Conservation (phyloP, 169 alveolate genomes). For the Plasmodium cynomolgi region DNA sequence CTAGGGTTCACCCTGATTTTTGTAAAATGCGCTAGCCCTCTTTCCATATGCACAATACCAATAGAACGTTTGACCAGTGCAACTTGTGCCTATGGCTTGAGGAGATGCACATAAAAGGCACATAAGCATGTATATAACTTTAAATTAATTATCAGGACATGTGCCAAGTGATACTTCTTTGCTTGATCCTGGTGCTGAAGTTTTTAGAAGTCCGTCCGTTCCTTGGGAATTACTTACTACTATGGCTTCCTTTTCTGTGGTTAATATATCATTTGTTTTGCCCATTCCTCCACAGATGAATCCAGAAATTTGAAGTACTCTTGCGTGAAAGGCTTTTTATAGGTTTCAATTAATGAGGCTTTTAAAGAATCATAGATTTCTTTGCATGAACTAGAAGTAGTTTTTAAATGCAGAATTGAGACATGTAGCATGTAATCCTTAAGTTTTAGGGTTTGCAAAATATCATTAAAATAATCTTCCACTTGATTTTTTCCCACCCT, state of each 20-base stretch:
- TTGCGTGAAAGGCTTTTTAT: neutral
- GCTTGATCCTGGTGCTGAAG: neutral
- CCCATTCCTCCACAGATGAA: slow-evolving; percentile 8
- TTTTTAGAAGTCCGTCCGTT: neutral
- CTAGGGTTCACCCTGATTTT: neutral
- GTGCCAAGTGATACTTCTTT: neutral
- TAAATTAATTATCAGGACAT: neutral
- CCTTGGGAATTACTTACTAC: neutral
- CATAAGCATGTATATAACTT: neutral
- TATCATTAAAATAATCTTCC: slow-evolving; percentile 29
- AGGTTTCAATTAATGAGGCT: slow-evolving; percentile 1
- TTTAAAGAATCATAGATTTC: neutral
- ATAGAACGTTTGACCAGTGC: neutral
- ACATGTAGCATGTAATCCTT: slow-evolving; percentile 8
- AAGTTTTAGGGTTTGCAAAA: neutral
- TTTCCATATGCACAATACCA: neutral
- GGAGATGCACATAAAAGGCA: neutral
- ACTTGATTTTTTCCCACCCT: slow-evolving; percentile 2
- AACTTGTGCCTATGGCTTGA: neutral
- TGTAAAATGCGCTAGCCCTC: neutral
- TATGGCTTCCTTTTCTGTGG: neutral
- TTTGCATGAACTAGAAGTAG: slow-evolving; percentile 6
- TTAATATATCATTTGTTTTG: neutral
- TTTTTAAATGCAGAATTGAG: slow-evolving; percentile 19
- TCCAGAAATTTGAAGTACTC: neutral